Percentiles rank a stretch among this genome's conserved stretches.
Conservation (phyloP, 371 early-diverging fungal species). For the Mucor racemosus region DNA sequence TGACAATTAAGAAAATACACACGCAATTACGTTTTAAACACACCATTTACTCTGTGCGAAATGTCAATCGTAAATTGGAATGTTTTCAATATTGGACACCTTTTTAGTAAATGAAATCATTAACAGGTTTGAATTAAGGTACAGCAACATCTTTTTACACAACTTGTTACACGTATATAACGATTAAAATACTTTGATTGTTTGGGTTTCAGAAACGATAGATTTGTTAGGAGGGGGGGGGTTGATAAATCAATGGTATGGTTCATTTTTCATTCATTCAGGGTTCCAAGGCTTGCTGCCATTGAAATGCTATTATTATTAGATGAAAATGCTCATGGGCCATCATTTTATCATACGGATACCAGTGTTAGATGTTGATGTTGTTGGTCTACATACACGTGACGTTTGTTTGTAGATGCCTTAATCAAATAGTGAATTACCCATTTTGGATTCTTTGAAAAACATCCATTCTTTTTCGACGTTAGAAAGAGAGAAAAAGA, state of each 20-base stretch:
- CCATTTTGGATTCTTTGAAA: slow-evolving; percentile 22
- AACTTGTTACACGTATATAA: neutral
- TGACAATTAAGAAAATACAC: too few relatives aligned
- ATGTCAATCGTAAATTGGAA: neutral
- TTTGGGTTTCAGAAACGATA: neutral
- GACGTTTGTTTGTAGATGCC: neutral
- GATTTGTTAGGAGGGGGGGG: too few relatives aligned
- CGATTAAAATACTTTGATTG: neutral
- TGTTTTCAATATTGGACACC: neutral
- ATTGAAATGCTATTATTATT: neutral
- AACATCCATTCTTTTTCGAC: slow-evolving; percentile 18
- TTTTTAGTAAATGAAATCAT: slow-evolving; percentile 2
- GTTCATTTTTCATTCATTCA: neutral
- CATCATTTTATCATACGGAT: neutral
- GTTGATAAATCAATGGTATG: neutral
- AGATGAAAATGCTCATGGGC: neutral
- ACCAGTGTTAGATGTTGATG: neutral
- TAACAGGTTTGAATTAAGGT: slow-evolving; percentile 2
- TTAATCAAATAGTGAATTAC: slow-evolving; percentile 9
- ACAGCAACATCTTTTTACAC: neutral
- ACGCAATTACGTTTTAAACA: too few relatives aligned
- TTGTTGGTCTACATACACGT: slow-evolving; percentile 1
- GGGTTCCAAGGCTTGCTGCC: too few relatives aligned
- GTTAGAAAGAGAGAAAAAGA: neutral
- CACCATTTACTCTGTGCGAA: too few relatives aligned